Evolutionary conservation across 1,284 basidiomycete species (phyloP).

Genomic region (Apiotrichum gracile): DNA sequence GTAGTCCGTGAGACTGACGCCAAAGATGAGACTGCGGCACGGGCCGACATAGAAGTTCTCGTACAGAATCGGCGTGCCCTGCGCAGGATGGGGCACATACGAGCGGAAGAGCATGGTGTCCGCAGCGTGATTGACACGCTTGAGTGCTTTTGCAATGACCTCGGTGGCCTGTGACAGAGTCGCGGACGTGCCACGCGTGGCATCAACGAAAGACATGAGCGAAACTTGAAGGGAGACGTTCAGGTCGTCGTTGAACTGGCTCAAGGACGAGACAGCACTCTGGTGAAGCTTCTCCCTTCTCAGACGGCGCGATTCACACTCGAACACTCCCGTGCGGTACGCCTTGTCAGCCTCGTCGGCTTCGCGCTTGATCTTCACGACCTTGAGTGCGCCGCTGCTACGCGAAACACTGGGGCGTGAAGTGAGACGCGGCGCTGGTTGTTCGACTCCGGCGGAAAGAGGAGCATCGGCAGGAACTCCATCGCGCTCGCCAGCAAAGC

Average conservation of each 20-base stretch:
- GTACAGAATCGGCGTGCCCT: conserved; percentile 31
- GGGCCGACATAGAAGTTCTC: conserved; percentile 59
- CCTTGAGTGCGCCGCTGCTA: conserved; percentile 54
- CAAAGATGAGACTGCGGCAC: conserved; percentile 76
- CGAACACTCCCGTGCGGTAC: conserved; percentile 85
- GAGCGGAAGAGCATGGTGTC: conserved; percentile 49
- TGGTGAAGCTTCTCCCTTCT: conserved; percentile 74
- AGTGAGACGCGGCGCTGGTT: neutral
- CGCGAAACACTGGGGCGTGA: neutral
- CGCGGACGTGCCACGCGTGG: conserved; percentile 52
- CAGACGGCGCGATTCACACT: conserved; percentile 84
- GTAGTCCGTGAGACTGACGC: conserved; percentile 85
- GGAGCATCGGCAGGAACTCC: neutral
- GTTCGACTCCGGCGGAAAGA: neutral
- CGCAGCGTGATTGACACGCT: conserved; percentile 62
- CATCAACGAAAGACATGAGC: conserved; percentile 68
- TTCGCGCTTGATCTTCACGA: conserved; percentile 76
- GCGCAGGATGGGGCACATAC: conserved; percentile 1
- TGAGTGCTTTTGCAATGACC: conserved; percentile 50
- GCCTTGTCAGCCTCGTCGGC: conserved; percentile 94
- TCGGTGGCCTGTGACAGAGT: conserved; percentile 55
- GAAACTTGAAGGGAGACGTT: conserved; percentile 60
- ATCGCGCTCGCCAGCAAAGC: conserved; percentile 41
- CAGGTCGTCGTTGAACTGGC: conserved; percentile 71
- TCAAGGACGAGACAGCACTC: conserved; percentile 75